Base-by-base conservation (phyloP, 2,329 filamentous ascomycete genomes). In the Colletotrichum sp. region DNA sequence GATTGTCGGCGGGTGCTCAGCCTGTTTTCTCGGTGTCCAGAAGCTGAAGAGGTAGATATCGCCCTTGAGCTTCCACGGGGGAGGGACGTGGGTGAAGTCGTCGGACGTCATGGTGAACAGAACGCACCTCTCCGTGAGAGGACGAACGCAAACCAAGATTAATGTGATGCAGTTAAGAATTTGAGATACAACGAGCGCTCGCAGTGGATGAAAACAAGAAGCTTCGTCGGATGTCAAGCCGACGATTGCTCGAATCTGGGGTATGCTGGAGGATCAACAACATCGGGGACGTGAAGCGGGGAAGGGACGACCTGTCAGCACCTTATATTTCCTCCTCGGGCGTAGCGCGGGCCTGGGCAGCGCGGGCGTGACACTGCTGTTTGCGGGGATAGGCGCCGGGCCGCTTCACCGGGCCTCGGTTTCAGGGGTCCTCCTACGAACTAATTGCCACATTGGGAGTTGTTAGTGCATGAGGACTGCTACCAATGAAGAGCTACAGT, bases 21-120 rank as follows among this genome's bases (percentile, higher is more conserved):
- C 82, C 11, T 82, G 78, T 4, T 79, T 69, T 4, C 77, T 75
- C 4, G 84, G 80, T 1, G 82, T 83, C 83, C 84, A 88, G 79
- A 88, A 88, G 61, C 80, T 80, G 69, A 89, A 84, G 61, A 85
- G 80, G 80, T 88, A 90, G 64, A 87, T 81, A 16, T 87, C 86
- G 44, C 84, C 86, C 72, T 85, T 87, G 66, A 88, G 84, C 13
- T 82, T 84, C 88, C 88, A 90, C 1, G 88, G 87, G 1, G 74
- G 70, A 9, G 74, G 74, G 4, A 76, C 74, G 30, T 67, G 74
- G n/a, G 65, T 66, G 49, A 62, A 69, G 15, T 52, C 59, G 29
- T 61, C 30, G 0, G 65, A 49, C 32, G 70, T 68, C 74, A 76
- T 76, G 7, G 59, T 63, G 22, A 15, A 29, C n/a, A n/a, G n/a